Base-by-base conservation (phyloP, 1,139 yeast genomes). In the Taiozyma sp. region DNA sequence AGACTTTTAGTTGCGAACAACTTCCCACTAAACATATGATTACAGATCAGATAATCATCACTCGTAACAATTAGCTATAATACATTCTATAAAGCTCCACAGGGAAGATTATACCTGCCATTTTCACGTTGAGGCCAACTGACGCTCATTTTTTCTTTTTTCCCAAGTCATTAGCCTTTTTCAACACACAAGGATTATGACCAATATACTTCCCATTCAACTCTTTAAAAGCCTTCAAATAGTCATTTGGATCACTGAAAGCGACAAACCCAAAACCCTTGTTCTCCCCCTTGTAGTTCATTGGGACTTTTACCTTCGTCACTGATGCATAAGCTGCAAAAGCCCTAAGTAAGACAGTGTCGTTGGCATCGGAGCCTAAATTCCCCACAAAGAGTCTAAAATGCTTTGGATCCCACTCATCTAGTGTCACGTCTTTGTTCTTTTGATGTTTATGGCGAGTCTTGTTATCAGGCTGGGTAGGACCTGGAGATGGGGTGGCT, bases 181-280 rank as follows among this genome's bases (percentile, higher is more conserved):
- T 83, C 65, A 87, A 69, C 57, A 80, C 85, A 36, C 87, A 82
- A 0, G 95, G 95, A 57, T 83, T 85, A 57, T 77, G 80, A 1
- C 95, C 96, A 46, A 87, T 76, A 59, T 84, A 86, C 64, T 85
- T 84, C 43, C 89, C 87, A 64, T 87, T 84, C 83, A 85, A 79
- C 59, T 84, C 88, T 62, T 81, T 83, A 68, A 84, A 87, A 4
- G 93, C 91, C 48, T 70, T 70, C 54, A 87, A 72, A 61, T 84
- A 87, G 59, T 81, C 92, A 32, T 81, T 80, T 0, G 90, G 69
- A 54, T 74, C 75, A 2, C 70, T 71, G 65, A 86, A 86, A 2
- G 88, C 80, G 23, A 86, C 85, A 65, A 86, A 86, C 5, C 91
- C 93, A 61, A 71, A 86, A 5, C 93, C 92, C 65, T 80, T 83